A percentile compares a stretch with the other conserved stretches of the same genome.
Conservation (phyloP, 208 protist genomes). For the Polymyxa betae region DNA sequence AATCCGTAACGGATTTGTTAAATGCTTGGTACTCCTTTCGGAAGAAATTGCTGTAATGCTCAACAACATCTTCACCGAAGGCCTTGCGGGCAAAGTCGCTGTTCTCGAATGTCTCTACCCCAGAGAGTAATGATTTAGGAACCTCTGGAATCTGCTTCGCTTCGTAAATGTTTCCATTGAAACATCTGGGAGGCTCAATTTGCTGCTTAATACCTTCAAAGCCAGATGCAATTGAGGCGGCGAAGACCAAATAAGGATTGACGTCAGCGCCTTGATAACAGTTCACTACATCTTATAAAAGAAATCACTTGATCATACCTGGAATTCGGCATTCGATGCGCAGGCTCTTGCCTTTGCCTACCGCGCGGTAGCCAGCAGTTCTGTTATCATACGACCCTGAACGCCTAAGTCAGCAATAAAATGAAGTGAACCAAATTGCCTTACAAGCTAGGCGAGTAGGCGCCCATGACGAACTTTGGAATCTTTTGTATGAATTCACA, state of each 20-base stretch:
- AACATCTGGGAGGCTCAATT: conserved; percentile 13
- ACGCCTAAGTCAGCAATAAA: background rate
- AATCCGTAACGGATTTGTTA: conserved; percentile 27
- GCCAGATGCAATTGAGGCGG: conserved; percentile 32
- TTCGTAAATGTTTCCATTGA: conserved; percentile 53
- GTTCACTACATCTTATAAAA: background rate
- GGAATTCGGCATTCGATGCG: conserved; percentile 54
- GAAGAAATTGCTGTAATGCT: conserved; percentile 55
- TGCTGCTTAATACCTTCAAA: conserved; percentile 33
- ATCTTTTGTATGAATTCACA: conserved; percentile 54
- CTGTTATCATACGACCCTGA: conserved; percentile 53
- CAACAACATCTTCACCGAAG: conserved; percentile 54
- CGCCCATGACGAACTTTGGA: conserved; percentile 39
- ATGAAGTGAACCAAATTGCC: too few relatives aligned
- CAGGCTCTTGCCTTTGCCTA: conserved; percentile 54
- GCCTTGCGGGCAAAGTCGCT: background rate
- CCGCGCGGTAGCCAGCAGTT: conserved; percentile 52
- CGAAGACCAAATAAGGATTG: conserved; percentile 58
- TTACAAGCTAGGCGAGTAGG: conserved; percentile 51
- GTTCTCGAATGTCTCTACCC: background rate
- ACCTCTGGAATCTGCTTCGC: background rate
- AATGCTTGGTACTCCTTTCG: conserved; percentile 22
- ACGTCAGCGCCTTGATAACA: conserved; percentile 36
- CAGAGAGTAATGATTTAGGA: background rate
- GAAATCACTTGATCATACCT: background rate